A percentile compares a stretch with the other conserved stretches of the same genome.
phyloP scores from a whole-genome alignment of 257 asterid species.

The Handroanthus guayacan region DNA sequence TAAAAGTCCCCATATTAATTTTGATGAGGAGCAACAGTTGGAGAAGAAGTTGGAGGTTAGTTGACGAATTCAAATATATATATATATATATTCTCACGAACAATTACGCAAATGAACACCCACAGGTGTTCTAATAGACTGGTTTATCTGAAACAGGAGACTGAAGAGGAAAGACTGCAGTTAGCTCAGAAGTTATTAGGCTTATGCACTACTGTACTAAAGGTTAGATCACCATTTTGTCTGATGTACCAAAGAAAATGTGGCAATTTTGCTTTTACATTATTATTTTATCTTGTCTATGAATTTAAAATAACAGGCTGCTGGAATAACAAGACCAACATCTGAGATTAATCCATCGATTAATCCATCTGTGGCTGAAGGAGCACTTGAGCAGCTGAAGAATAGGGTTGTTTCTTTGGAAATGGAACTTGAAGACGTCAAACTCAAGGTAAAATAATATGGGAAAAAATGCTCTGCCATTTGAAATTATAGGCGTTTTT shows the following conservation, averaged over 20 bases:
- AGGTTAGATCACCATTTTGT: slow-evolving; percentile 52
- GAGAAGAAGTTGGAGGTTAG: slow-evolving; percentile 78
- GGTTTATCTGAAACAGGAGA: slow-evolving; percentile 63
- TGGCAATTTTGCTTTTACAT: neutral
- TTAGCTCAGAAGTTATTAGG: slow-evolving; percentile 87
- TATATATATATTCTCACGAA: too few relatives aligned
- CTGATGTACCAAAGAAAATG: neutral
- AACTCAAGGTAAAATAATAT: slow-evolving; percentile 67
- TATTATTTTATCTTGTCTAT: slow-evolving; percentile 12
- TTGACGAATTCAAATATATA: neutral
- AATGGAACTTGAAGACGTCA: slow-evolving; percentile 77
- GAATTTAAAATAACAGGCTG: slow-evolving; percentile 61
- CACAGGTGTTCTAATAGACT: slow-evolving; percentile 15
- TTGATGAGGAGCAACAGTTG: slow-evolving; percentile 75
- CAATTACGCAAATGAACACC: neutral
- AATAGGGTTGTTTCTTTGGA: slow-evolving; percentile 61
- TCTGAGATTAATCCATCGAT: slow-evolving; percentile 61
- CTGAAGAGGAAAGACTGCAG: slow-evolving; percentile 86
- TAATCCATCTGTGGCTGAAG: slow-evolving; percentile 71
- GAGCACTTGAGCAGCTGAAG: slow-evolving; percentile 77
- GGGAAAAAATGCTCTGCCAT: too few relatives aligned
- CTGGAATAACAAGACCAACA: slow-evolving; percentile 72
- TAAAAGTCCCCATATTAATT: slow-evolving; percentile 65
- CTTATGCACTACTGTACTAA: slow-evolving; percentile 76
- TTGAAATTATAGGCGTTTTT: too few relatives aligned